Base-by-base conservation (phyloP, 2,329 filamentous ascomycete species). In the Penicillium frequentans region DNA sequence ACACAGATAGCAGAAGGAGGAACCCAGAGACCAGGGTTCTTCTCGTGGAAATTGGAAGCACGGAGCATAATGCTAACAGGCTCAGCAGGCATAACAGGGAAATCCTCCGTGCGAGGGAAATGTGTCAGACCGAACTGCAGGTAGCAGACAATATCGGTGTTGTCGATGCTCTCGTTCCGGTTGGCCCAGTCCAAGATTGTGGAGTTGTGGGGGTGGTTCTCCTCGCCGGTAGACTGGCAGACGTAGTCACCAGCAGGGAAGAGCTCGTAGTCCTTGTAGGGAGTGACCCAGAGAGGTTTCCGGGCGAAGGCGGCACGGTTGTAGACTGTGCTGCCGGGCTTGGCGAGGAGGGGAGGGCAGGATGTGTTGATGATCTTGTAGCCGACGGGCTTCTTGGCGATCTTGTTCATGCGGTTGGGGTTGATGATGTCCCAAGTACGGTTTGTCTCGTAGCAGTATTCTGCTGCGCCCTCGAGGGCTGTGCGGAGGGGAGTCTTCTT, bases 211-310 rank as follows among this genome's bases (percentile, higher is more conserved):
- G 75, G 58, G 71, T 76, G 59, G 66, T 63, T 57, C n/a, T 62
- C 61, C n/a, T 59, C 61, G 14, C 69, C 70, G 9, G 81, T 72
- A 35, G 83, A 87, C 68, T 87, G 85, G 63, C 84, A 85, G 0
- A 84, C 84, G 68, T 85, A 86, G 53, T 81, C 77, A 4, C 85
- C 85, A 2, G 84, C 85, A 0, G 84, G 81, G 69, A 80, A 86
- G 3, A 86, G 74, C 70, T 87, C 83, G 54, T 82, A 79, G 64
- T 86, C 84, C 37, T 76, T 75, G 70, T 87, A 80, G 59, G 79
- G 78, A 33, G 82, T 80, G 19, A 85, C 84, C 71, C 84, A 86
- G 35, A 86, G 76, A 57, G 83, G 81, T 65, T 84, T 81, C 61
- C 83, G 79, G 3, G 83, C 80, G 62, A 86, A 86, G 48, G 82